Base-by-base conservation (phyloP, 305 asterid species). In the Fraxinus latifolia region DNA sequence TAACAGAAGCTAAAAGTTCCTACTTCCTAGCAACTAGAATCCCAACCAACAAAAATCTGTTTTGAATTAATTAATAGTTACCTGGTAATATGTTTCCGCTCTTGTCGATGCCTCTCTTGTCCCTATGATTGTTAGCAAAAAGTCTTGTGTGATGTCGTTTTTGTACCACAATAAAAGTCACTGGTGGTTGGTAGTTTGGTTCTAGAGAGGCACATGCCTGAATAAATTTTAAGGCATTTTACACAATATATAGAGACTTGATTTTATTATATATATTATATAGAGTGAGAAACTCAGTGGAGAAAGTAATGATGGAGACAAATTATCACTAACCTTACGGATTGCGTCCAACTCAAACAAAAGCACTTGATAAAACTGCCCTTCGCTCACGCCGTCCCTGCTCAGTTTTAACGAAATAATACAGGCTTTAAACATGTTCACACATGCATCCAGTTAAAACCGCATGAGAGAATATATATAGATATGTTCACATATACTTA, bases 311-410 rank as follows among this genome's bases (percentile, higher is more conserved):
- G 8, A 14, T 29, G 25, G 11, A 76, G 3, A 0, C 11, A 9
- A 17, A 3, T 37, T 36, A 21, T 55, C 42, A 80, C 86, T 0
- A 15, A 93, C 99, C 96, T 97, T 97, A 6, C 99, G 92, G 74
- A 97, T 95, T 60, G 99, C 99, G 84, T 97, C 99, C 80, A 97
- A 89, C 90, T 97, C 99, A 34, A 93, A 97, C 68, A 95, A 91
- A 21, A 97, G 90, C 76, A 97, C 99, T 88, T 97, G 98, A 89
- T 97, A 95, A 84, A 97, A 97, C 78, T 97, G 99, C 79, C 99
- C 99, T 93, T 97, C 98, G 71, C 99, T 97, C 82, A 95, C 99
- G 4, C 99, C 99, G 81, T 95, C 99, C 94, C 99, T 96, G 90
- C 79, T 76, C 17, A 83, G 55, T 19, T 76, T 44, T 44, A 12